phyloP scores from a whole-genome alignment of 306 rosid genomes.

The Glycyrrhiza uralensis region DNA sequence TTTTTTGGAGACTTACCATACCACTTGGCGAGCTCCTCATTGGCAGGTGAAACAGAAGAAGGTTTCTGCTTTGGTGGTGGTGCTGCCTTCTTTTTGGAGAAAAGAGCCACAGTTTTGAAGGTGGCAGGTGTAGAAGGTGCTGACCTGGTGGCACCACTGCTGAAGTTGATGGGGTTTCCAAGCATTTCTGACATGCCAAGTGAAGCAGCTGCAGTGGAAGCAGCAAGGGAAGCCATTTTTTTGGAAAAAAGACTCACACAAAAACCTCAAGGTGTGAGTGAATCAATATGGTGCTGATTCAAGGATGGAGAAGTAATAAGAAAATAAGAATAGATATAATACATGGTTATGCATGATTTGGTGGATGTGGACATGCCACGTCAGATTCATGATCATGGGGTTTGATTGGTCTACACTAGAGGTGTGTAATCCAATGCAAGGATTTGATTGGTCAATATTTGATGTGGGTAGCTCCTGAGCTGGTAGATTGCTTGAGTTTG shows the following conservation, averaged over 20 bases:
- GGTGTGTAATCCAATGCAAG: constrained; percentile 59
- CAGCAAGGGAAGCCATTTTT: constrained; percentile 76
- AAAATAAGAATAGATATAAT: constrained; percentile 18
- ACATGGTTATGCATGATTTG: constrained; percentile 53
- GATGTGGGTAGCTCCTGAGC: constrained; percentile 39
- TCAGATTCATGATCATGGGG: constrained; percentile 43
- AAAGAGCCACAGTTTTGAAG: constrained; percentile 82
- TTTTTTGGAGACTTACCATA: constrained; percentile 73
- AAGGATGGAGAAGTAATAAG: constrained; percentile 9
- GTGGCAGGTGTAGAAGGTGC: constrained; percentile 58
- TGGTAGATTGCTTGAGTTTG: constrained; percentile 29
- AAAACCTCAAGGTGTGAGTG: no score
- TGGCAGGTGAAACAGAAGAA: constrained; percentile 41
- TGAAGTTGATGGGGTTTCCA: constrained; percentile 68
- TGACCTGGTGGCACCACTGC: constrained; percentile 52
- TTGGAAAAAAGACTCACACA: neutral
- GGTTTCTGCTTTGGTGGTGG: constrained; percentile 59
- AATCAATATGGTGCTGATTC: constrained; percentile 3
- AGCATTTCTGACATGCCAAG: constrained; percentile 93
- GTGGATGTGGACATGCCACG: constrained; percentile 86
- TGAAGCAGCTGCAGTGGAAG: constrained; percentile 72
- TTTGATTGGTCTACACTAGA: constrained; percentile 48
- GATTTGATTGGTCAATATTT: constrained; percentile 52
- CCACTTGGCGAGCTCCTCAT: constrained; percentile 99
- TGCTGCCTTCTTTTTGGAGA: constrained; percentile 68